phyloP scores from a whole-genome alignment of 345 rosid genomes.

The Carallia pectinifolia region DNA sequence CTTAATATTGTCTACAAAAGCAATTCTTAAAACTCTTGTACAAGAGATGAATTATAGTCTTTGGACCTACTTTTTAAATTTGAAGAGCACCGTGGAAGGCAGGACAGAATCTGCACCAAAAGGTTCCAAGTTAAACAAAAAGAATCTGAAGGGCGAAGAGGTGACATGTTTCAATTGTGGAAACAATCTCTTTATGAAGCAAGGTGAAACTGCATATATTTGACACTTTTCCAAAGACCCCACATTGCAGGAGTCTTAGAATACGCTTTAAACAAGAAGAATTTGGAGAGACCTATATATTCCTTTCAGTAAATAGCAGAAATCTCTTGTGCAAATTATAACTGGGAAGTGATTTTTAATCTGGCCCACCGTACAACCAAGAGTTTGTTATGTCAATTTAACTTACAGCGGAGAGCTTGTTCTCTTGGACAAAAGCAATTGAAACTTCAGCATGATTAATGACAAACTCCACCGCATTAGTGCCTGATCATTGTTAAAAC shows the following conservation, averaged over 20 bases:
- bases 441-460: conserved; percentile 93
- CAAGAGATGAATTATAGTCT: background rate
- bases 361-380: too few species aligned
- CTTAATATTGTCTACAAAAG: background rate
- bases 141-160: background rate
- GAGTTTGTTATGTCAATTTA: background rate
- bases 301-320: too few species aligned
- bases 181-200: too few species aligned
- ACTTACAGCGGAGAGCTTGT: conserved; percentile 70
- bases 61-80: conserved; percentile 60
- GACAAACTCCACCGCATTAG: conserved; percentile 89
- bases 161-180: too few species aligned
- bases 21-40: background rate
- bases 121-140: conserved; percentile 2
- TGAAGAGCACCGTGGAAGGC: conserved; percentile 59
- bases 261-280: background rate
- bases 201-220: too few species aligned
- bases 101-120: conserved; percentile 63
- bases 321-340: too few species aligned
- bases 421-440: conserved; percentile 73
- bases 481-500: conserved; percentile 44
- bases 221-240: too few species aligned
- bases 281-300: too few species aligned
- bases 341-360: too few species aligned
- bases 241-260: too few species aligned